Evolutionary conservation across 306 rosid species (phyloP).

Genomic region (Acacia melanoxylon): DNA sequence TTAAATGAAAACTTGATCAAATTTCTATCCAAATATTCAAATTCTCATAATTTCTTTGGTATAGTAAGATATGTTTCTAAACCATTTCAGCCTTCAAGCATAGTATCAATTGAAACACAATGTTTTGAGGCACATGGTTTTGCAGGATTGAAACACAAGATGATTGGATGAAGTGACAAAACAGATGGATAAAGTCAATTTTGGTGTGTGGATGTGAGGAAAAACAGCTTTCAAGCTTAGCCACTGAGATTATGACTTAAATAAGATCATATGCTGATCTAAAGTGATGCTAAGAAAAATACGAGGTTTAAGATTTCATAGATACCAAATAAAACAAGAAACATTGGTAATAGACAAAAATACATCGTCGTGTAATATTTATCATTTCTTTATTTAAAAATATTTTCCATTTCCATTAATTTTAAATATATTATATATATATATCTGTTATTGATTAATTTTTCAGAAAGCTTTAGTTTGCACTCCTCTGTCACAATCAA

Average conservation of each 20-base stretch:
- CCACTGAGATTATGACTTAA: not conserved
- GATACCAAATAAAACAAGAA: not conserved
- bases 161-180: not conserved
- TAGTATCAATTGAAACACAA: not conserved
- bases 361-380: not conserved
- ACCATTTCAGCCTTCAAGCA: not conserved
- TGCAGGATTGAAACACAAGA: not conserved
- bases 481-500: not conserved
- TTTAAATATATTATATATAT: not conserved
- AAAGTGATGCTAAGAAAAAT: not conserved
- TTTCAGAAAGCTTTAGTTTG: not conserved
- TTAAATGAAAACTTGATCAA: not conserved
- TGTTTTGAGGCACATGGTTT: not conserved
- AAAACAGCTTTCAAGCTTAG: not conserved
- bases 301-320: not conserved
- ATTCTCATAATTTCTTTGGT: not conserved
- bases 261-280: not conserved
- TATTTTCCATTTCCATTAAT: not conserved
- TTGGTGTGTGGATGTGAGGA: not conserved
- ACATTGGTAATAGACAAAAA: not conserved
- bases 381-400: not conserved
- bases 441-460: not conserved
- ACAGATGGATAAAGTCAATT: not conserved
- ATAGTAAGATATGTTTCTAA: not conserved
- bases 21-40: not conserved